These are phyloP conservation scores for Fomitopsis serialis DNA, from an alignment of 768 basidiomycete species.

Conservation along the genomic window DNA sequence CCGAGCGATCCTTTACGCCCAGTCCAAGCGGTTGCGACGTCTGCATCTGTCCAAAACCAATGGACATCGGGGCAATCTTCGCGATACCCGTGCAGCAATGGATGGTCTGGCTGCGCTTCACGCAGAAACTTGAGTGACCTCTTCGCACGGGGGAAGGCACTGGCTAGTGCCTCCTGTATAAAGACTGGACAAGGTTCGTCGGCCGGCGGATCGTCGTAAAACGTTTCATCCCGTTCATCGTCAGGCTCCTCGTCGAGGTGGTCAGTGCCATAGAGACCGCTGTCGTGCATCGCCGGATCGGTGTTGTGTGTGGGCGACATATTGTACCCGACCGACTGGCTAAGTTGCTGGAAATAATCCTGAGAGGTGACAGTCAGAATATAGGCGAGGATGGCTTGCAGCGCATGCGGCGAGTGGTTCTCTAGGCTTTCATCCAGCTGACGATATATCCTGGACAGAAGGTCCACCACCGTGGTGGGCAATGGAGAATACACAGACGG, in stretches of 20 bases:
- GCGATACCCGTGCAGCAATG: conserved; percentile 33
- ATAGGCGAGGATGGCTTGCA: conserved; percentile 57
- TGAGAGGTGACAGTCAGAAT: conserved; percentile 60
- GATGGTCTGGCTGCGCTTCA: conserved; percentile 61
- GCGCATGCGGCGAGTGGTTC: conserved; percentile 39
- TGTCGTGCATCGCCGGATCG: too few relatives aligned
- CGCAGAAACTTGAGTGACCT: conserved; percentile 64
- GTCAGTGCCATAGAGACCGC: background rate
- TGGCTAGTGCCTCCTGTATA: conserved; percentile 45
- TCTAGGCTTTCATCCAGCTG: conserved; percentile 50
- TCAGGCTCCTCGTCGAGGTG: conserved; percentile 3
- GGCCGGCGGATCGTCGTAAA: conserved; percentile 26
- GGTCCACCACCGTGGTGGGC: conserved; percentile 29
- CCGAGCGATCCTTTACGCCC: background rate
- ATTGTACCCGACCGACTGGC: conserved; percentile 52
- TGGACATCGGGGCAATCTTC: conserved; percentile 23
- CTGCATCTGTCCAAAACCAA: conserved; percentile 63
- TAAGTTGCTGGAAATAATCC: conserved; percentile 56
- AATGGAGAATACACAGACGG: conserved; percentile 8
- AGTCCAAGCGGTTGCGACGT: conserved; percentile 46
- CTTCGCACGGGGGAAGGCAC: conserved; percentile 56
- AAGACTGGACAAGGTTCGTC: conserved; percentile 52
- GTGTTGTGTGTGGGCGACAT: too few relatives aligned
- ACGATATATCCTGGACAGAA: conserved; percentile 60
- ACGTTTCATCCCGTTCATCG: conserved; percentile 29